Evolutionary conservation across 305 asterid genomes (phyloP).

Genomic region (Solanum hybrid): DNA sequence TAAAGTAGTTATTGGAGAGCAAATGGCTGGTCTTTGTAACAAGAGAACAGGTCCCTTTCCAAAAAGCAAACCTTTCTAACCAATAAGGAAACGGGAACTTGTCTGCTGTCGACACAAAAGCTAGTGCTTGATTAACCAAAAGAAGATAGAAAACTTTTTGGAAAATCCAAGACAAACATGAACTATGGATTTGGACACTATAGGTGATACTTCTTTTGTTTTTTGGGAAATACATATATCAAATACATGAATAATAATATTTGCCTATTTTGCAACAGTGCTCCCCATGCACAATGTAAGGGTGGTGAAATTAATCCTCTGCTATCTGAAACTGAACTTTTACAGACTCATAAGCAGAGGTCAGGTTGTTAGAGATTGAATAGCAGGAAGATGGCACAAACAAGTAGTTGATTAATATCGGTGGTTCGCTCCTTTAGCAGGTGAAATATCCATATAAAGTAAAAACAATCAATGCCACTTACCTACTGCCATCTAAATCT

Average conservation of each 20-base stretch:
- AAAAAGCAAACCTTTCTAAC: background rate
- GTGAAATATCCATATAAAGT: background rate
- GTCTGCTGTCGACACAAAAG: background rate
- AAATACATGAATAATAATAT: background rate
- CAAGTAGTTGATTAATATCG: background rate
- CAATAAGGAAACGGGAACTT: background rate
- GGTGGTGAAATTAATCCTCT: background rate
- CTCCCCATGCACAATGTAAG: background rate
- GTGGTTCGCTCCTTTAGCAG: background rate
- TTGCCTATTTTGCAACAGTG: background rate
- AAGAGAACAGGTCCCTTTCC: background rate
- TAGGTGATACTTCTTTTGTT: background rate
- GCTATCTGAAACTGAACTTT: background rate
- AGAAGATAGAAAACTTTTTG: background rate
- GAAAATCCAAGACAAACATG: background rate
- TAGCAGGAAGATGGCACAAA: background rate
- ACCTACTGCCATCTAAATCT: background rate
- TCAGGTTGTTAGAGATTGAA: background rate
- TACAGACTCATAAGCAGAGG: background rate
- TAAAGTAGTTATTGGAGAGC: background rate
- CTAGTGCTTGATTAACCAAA: background rate
- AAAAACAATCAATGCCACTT: background rate
- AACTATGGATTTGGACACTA: background rate
- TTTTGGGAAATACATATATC: background rate
- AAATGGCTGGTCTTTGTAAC: background rate